Evolutionary conservation across 2,329 filamentous ascomycete genomes (phyloP), one percentile per base, ranked within the genome.

Genomic region (Pleomassaria siparia): DNA sequence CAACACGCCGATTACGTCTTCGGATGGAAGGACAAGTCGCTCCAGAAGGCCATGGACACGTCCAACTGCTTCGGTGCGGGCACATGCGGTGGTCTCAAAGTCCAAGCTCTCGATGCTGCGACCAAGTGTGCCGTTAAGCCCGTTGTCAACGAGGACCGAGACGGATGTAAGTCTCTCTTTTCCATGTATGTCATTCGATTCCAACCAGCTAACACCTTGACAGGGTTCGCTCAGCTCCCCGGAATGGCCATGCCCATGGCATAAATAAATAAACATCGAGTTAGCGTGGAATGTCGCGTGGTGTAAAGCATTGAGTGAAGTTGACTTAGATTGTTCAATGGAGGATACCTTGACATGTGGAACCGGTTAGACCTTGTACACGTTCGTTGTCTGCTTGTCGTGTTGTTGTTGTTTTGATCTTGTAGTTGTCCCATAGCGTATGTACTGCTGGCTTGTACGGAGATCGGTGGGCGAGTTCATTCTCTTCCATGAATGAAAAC

Each of bases 1-100:
- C 57, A 60, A 40, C 57, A 60, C 43, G 59, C 49, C 16, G 59
- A 61, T 52, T 63, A 63, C 47, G 59, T 63, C 11, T 63, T 63
- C 43, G 59, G 59, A 13, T 63, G 59, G 59, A 53, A 63, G 43
- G 59, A 45, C 20, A 35, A 63, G 32, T 49, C 52, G 29, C 56
- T 63, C 24, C 59, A 63, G 51, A 58, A 46, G 37, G 59, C 51
- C 12, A 63, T 63, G 59, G 59, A 63, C 55, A 37, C 35, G 1
- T 21, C 33, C 7, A 51, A 51, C 25, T 66, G 63, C 46, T 59
- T 65, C 54, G 62, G 63, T 9, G 61, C 63, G 5, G 58, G 46
- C 21, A 11, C 35, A 22, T 66, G 63, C 28, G 55, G 51, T n/a
- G 47, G 40, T 15, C 43, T 65, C 44, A 64, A 60, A 43, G 63